These are phyloP conservation scores for Blastobotrys chiropterorum DNA, from an alignment of 805 yeast genomes.

Conservation along the genomic window DNA sequence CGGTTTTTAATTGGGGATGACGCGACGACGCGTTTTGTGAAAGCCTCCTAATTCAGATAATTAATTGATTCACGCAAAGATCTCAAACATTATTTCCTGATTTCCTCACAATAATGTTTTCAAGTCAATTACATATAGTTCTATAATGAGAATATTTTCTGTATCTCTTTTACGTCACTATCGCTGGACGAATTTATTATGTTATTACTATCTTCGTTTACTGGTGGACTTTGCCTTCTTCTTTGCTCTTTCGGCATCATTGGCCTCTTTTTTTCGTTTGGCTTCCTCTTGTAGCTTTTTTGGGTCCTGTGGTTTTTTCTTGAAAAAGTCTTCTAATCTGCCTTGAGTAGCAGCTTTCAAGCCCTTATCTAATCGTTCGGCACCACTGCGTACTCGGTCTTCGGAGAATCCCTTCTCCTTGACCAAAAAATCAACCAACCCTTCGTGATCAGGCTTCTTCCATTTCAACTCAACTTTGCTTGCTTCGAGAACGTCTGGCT, in stretches of 20 bases:
- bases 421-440: conserved; percentile 75
- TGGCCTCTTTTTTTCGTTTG: conserved; percentile 16
- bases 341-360: conserved; percentile 84
- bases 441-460: conserved; percentile 84
- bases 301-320: conserved; percentile 50
- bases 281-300: conserved; percentile 23
- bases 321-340: conserved; percentile 86
- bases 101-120: no score
- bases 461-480: conserved; percentile 68
- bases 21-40: no score
- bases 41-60: no score
- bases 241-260: conserved; percentile 12
- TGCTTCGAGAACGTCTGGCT: conserved; percentile 72
- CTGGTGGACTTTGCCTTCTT: conserved; percentile 2
- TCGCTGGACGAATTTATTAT: no score
- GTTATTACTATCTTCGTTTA: not conserved
- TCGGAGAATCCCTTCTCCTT: conserved; percentile 87
- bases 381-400: conserved; percentile 84
- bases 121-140: no score
- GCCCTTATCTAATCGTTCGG: conserved; percentile 76
- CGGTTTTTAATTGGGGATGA: no score
- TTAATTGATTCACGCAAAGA: no score
- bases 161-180: no score
- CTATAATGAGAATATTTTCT: no score
- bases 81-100: no score